Evolutionary conservation across 2,329 filamentous ascomycete species (phyloP).

Genomic region (Claviceps capensis): DNA sequence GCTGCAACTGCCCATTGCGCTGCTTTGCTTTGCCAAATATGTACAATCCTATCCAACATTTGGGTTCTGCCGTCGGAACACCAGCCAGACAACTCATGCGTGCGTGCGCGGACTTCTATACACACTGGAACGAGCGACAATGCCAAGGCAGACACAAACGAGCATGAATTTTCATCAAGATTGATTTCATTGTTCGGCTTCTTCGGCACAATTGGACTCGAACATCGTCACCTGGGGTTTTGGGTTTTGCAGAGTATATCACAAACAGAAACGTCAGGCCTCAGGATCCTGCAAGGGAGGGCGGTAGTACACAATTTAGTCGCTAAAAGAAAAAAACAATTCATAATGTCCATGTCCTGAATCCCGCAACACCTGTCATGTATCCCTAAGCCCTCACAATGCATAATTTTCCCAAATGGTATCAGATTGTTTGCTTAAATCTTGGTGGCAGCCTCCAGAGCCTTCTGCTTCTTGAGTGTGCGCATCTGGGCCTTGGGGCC

Average conservation of each 20-base stretch:
- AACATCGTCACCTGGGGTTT: background rate
- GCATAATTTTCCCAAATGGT: conserved; percentile 18
- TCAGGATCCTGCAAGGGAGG: conserved; percentile 4
- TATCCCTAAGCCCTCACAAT: conserved; percentile 24
- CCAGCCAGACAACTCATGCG: too few relatives aligned
- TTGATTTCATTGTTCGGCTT: too few relatives aligned
- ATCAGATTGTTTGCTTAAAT: conserved; percentile 50
- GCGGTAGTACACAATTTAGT: conserved; percentile 12
- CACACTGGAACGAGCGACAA: too few relatives aligned
- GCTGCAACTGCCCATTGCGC: too few relatives aligned
- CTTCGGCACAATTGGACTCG: background rate
- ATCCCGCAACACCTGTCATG: conserved; percentile 25
- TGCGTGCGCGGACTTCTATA: too few relatives aligned
- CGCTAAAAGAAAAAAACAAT: conserved; percentile 19
- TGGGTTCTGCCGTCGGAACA: too few relatives aligned
- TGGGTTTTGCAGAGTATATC: background rate
- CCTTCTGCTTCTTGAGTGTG: conserved; percentile 82
- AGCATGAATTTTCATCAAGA: too few relatives aligned
- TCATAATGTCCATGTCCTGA: conserved; percentile 28
- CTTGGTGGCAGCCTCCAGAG: conserved; percentile 89
- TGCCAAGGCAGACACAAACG: too few relatives aligned
- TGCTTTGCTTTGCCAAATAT: too few relatives aligned
- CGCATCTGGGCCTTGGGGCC: conserved; percentile 77
- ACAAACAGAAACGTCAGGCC: background rate
- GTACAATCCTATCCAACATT: too few relatives aligned